Conservation (phyloP, 257 asterid genomes). For the Solanum pinnatisectum region DNA sequence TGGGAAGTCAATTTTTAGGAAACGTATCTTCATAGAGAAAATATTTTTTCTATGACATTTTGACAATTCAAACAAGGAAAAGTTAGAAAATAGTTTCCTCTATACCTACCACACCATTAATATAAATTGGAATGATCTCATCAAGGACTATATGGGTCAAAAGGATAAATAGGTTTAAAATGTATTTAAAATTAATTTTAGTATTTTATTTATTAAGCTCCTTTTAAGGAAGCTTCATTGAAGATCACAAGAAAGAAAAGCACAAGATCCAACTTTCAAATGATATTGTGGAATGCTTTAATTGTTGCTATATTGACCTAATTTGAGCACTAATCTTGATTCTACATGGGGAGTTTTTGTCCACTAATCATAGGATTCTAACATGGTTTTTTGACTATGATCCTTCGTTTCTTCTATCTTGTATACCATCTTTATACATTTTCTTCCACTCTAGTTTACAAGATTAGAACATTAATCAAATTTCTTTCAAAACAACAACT, state of each 20-base stretch:
- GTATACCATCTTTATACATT: neutral
- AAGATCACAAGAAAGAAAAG: neutral
- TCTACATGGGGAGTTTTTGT: neutral
- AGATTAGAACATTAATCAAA: neutral
- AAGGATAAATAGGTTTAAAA: neutral
- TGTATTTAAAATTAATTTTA: neutral
- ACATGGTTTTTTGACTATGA: neutral
- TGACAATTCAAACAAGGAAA: neutral
- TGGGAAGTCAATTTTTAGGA: neutral
- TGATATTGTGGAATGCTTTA: neutral
- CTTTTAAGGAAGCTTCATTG: neutral
- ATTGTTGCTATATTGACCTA: constrained; percentile 5
- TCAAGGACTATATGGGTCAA: neutral
- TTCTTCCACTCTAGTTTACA: neutral
- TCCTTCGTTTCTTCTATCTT: neutral
- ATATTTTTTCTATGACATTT: neutral
- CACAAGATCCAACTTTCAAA: neutral
- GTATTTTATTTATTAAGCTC: neutral
- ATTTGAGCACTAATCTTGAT: constrained; percentile 6
- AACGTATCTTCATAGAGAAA: neutral
- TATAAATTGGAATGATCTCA: neutral
- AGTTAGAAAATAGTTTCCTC: neutral
- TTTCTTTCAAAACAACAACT: neutral
- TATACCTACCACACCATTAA: neutral
- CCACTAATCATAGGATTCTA: constrained; percentile 2